Evolutionary conservation across 441 rosid species (phyloP), one percentile per base, ranked within the genome.

Genomic region (Arabidopsis lyrata): DNA sequence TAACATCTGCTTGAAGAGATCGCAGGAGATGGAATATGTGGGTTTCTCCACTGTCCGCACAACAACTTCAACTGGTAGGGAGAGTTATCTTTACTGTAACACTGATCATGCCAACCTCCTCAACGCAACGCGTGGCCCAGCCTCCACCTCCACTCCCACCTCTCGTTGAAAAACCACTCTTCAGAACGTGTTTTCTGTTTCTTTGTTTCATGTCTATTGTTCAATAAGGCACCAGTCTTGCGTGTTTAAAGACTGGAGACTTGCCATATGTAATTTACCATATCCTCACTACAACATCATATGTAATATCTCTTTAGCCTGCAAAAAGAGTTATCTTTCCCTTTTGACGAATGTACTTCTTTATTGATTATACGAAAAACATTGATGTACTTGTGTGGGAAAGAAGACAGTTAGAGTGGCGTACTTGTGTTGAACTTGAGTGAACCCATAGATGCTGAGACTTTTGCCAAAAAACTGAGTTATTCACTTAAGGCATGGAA

Each of bases 1-100:
- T 32, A 67, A 85, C 72, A 73, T 91, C 47, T 91, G 97, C 78
- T 49, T 73, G 14, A 63, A 69, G 5, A 86, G 72, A 65, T 66
- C 80, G 0, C 77, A 77, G 15, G 64, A 54, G 52, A 35, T 36
- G 29, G 29, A 20, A 10, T 58, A 58, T 3, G n/a, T 58, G 7
- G 63, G 63, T 10, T 58, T 58, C 10, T 16, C 63, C 10, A 58
- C 20, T 5, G 15, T 36, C 4, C 10, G 12, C 6, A 58, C 45
- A 10, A 58, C 2, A 15, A 57, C 62, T 15, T 16, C 62, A 57
- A 1, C n/a, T 34, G 78, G 63, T 16, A 61, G 27, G 48, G 63
- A 35, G 45, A 58, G 29, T n/a, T 18, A 58, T 58, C 36, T 58
- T 18, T 36, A 58, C 6, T 58, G 63, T 15, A 36, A 58, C 24